Base-by-base conservation (phyloP, 225 moss, liverwort and hornwort genomes). In the Polytrichum formosum region DNA sequence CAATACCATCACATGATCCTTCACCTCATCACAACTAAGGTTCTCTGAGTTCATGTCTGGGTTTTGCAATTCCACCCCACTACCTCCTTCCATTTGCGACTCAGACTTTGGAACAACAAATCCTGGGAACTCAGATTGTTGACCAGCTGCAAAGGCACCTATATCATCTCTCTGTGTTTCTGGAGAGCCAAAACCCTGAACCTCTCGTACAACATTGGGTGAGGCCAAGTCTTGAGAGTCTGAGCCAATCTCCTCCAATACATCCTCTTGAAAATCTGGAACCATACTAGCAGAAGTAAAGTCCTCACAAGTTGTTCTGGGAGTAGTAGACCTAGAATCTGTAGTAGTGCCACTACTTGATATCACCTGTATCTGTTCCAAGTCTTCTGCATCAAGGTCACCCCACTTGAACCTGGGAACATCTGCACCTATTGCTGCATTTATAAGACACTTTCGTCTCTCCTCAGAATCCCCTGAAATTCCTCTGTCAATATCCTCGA, bases 331-430 rank as follows among this genome's bases (percentile, higher is more conserved):
- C 8, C 53, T 71, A 18, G 7, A 31, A 64, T 81, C 55, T 10
- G 59, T 23, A 28, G 8, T 60, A 26, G 63, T 25, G 6, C 4
- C 54, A 60, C 67, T 28, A 56, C 67, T 70, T 60, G 56, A 64
- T 67, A 73, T 56, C 62, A 56, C 70, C 64, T 77, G 81, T 59
- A 82, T 67, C 21, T 59, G 71, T 67, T 83, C 60, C 56, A 79
- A 19, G 8, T 64, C 79, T 53, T 76, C 79, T 0, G 69, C 56
- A 20, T 77, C 74, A 53, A 77, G 68, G 66, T 74, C 77, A 71
- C 70, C 74, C 74, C 77, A 77, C 63, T 68, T 77, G 56, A 74
- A 82, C 27, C 74, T 77, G n/a, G 81, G 81, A 29, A 74, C 77
- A 54, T 77, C 74, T 56, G 77, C 46, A 13, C 64, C 71, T 67